Evolutionary conservation across 1,284 basidiomycete species (phyloP).

Genomic region (Moesziomyces sp.): DNA sequence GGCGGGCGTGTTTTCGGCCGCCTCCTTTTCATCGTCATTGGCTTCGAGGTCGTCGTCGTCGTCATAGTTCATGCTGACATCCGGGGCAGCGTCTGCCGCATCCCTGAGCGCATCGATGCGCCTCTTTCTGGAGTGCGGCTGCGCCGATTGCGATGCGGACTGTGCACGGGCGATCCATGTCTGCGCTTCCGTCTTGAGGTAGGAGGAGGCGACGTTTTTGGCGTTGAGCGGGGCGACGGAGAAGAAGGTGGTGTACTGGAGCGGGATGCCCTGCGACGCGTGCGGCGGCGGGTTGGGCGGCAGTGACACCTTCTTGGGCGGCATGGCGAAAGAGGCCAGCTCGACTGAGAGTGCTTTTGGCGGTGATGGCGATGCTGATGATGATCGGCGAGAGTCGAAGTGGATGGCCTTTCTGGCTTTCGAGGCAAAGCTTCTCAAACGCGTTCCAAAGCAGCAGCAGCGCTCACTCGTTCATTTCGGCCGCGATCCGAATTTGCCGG

Average conservation of each 20-base stretch:
- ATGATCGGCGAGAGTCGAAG: slow-evolving; percentile 5
- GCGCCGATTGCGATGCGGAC: slow-evolving; percentile 15
- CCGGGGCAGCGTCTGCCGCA: slow-evolving; percentile 16
- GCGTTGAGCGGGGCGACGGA: slow-evolving; percentile 63
- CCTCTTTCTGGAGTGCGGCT: slow-evolving; percentile 32
- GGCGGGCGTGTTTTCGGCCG: slow-evolving; percentile 38
- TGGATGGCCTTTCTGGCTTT: background rate
- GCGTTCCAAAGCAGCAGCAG: no score
- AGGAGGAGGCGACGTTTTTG: slow-evolving; percentile 64
- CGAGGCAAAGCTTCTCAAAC: background rate
- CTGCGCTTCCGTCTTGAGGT: slow-evolving; percentile 64
- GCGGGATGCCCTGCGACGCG: slow-evolving; percentile 54
- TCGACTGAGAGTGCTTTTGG: background rate
- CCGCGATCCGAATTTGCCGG: no score
- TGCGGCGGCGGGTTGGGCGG: slow-evolving; percentile 54
- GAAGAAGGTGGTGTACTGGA: slow-evolving; percentile 61
- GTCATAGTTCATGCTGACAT: slow-evolving; percentile 31
- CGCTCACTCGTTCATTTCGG: no score
- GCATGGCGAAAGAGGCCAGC: slow-evolving; percentile 22
- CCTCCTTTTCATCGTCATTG: slow-evolving; percentile 40
- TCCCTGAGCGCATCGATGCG: slow-evolving; percentile 25
- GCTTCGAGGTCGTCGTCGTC: slow-evolving; percentile 31
- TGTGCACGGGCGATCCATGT: slow-evolving; percentile 59
- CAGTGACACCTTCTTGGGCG: slow-evolving; percentile 55
- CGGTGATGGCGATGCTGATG: background rate